Evolutionary conservation across 768 basidiomycete genomes (phyloP).

Genomic region (Pleurotus pulmonarius): DNA sequence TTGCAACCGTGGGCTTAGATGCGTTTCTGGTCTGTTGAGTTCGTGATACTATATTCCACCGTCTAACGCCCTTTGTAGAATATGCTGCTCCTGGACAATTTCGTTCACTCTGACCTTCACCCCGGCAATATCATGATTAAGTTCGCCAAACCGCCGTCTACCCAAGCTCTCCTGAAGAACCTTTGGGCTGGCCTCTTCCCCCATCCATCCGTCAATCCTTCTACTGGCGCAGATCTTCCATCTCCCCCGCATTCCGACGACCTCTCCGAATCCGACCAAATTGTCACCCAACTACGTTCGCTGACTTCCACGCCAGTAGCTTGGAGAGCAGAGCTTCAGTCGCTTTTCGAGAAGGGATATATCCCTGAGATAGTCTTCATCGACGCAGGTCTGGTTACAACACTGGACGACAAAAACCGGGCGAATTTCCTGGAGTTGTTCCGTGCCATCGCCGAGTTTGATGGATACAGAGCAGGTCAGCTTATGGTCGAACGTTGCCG

Average conservation of each 20-base stretch:
- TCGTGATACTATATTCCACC: neutral
- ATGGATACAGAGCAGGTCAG: constrained; percentile 92
- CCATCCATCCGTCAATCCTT: constrained; percentile 15
- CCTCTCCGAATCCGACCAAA: constrained; percentile 50
- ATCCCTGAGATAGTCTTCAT: constrained; percentile 95
- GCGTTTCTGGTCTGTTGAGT: constrained; percentile 79
- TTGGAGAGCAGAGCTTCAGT: constrained; percentile 70
- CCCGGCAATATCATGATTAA: constrained; percentile 98
- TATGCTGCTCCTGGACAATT: constrained; percentile 97
- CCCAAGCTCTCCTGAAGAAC: constrained; percentile 57
- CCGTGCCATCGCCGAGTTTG: constrained; percentile 92
- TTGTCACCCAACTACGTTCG: constrained; percentile 67
- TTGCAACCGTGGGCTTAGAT: constrained; percentile 91
- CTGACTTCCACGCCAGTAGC: constrained; percentile 53
- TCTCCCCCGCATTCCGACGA: constrained; percentile 27
- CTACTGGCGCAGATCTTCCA: constrained; percentile 20
- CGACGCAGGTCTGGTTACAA: constrained; percentile 93
- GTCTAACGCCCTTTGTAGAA: constrained; percentile 50
- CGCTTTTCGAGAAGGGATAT: constrained; percentile 67
- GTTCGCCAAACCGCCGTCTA: constrained; percentile 83
- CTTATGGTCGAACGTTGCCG: constrained; percentile 96
- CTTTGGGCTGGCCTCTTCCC: constrained; percentile 54
- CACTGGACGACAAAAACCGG: constrained; percentile 77
- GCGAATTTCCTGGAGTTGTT: constrained; percentile 96
- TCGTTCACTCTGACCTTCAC: constrained; percentile 89